phyloP scores from a whole-genome alignment of 1,284 basidiomycete species.

The Fistulinella cinereoalba region DNA sequence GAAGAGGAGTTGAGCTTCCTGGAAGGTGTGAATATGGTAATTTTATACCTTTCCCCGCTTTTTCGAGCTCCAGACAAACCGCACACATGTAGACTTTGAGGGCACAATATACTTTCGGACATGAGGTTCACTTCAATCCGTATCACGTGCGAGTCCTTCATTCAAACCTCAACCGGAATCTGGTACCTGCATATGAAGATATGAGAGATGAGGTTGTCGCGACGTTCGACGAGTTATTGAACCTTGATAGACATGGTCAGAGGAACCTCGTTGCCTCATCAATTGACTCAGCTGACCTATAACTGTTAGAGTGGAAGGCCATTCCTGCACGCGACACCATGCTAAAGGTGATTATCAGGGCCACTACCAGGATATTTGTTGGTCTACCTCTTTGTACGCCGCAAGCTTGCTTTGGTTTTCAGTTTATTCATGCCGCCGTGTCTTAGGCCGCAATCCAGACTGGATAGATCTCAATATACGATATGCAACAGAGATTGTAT shows the following conservation, averaged over 20 bases:
- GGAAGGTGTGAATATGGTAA: neutral
- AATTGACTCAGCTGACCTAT: neutral
- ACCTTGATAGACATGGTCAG: constrained; percentile 16
- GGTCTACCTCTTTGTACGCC: constrained; percentile 38
- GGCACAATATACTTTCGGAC: neutral
- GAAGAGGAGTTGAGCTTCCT: neutral
- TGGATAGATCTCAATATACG: constrained; percentile 35
- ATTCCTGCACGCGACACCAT: constrained; percentile 17
- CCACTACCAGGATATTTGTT: constrained; percentile 39
- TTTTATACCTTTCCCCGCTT: neutral
- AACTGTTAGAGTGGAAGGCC: constrained; percentile 27
- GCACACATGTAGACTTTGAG: neutral
- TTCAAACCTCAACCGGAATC: constrained; percentile 32
- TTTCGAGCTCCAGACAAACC: too few relatives aligned
- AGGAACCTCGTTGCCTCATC: neutral
- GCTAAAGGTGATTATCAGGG: constrained; percentile 29
- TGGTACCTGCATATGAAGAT: constrained; percentile 25
- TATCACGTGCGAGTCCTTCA: constrained; percentile 30
- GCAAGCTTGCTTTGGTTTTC: neutral
- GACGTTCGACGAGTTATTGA: constrained; percentile 28
- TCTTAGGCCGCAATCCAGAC: constrained; percentile 39
- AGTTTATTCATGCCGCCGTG: neutral
- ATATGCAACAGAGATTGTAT: constrained; percentile 35
- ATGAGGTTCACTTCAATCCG: neutral
- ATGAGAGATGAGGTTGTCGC: constrained; percentile 33